These are phyloP conservation scores for Dendrothele bispora DNA, from an alignment of 768 basidiomycete species.

Conservation along the genomic window DNA sequence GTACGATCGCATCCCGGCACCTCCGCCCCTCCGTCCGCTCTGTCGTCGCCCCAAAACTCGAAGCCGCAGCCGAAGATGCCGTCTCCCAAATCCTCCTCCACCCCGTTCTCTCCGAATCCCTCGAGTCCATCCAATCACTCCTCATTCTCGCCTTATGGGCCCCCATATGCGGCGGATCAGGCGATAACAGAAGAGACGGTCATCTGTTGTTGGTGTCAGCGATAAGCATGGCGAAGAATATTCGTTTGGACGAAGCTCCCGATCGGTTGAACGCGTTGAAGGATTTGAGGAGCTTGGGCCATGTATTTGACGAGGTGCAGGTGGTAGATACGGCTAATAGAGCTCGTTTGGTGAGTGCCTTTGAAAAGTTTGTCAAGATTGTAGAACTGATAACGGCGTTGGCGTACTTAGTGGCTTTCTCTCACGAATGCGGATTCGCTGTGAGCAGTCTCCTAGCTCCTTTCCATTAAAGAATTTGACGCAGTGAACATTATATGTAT, in stretches of 20 bases:
- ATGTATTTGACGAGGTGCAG: slow-evolving; percentile 22
- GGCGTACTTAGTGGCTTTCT: slow-evolving; percentile 35
- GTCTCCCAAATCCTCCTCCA: slow-evolving; percentile 36
- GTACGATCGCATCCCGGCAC: slow-evolving; percentile 40
- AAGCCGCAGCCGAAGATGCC: slow-evolving; percentile 35
- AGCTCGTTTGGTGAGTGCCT: slow-evolving; percentile 37
- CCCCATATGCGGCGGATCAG: slow-evolving; percentile 26
- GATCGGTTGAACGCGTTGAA: slow-evolving; percentile 25
- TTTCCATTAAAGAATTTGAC: no score
- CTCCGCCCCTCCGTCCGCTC: slow-evolving; percentile 31
- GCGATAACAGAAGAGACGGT: no score
- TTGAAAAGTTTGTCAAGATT: slow-evolving; percentile 2
- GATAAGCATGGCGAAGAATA: slow-evolving; percentile 43
- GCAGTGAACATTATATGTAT: no score
- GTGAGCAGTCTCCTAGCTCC: no score
- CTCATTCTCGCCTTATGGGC: slow-evolving; percentile 40
- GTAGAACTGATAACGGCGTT: slow-evolving; percentile 9
- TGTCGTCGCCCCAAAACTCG: slow-evolving; percentile 32
- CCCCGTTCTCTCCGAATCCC: slow-evolving; percentile 29
- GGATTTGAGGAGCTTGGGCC: slow-evolving; percentile 17
- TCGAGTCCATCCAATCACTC: slow-evolving; percentile 38
- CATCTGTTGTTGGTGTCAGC: slow-evolving; percentile 16
- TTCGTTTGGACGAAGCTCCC: slow-evolving; percentile 37
- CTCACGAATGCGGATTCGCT: slow-evolving; percentile 31
- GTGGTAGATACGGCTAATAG: slow-evolving; percentile 30